Evolutionary conservation across 495 filamentous ascomycete species (phyloP), one percentile per base, ranked within the genome.

Genomic region (Podospora pseudoanserina): DNA sequence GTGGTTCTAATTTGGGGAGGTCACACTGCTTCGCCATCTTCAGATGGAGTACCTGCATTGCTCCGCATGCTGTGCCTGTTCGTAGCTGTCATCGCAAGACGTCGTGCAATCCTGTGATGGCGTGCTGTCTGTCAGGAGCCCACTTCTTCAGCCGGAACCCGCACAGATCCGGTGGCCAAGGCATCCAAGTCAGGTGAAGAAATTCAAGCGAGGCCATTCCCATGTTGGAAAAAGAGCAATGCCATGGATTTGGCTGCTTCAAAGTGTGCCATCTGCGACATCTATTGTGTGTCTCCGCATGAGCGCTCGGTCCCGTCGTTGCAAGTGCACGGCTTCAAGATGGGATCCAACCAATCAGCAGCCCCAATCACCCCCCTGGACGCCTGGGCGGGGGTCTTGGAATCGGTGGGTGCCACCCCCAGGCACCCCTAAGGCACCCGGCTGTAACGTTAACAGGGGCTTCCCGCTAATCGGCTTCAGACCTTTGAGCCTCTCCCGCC

Each of bases 211-310:
- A 59, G 23, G 20, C 27, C 1, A 16, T 59, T 44, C 58, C 19
- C 26, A 5, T 63, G 23, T 62, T 26, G 64, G 23, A 23, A 32
- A 15, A 23, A 16, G 60, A 66, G 44, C 27, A 71, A 69, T 70
- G 71, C 64, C 71, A 34, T 73, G 62, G 65, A 34, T 60, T 34
- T 15, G 53, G 4, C 18, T 74, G 72, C 72, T 68, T 74, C 70
- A 72, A 32, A 27, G 61, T 44, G 28, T 9, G 6, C 57, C 53
- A 63, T 59, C 63, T 68, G 66, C 63, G 66, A 71, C 69, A 65
- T 20, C 18, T 58, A 2, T 7, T 16, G 61, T 18, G 32, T 20
- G 28, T 63, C 61, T 63, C 28, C 54, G 63, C 64, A 59, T 55
- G 64, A 57, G 64, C 32, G 63, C 66, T 34, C 55, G 53, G 69